phyloP scores from a whole-genome alignment of 2,329 filamentous ascomycete genomes.

The Penicillium sumatraense region DNA sequence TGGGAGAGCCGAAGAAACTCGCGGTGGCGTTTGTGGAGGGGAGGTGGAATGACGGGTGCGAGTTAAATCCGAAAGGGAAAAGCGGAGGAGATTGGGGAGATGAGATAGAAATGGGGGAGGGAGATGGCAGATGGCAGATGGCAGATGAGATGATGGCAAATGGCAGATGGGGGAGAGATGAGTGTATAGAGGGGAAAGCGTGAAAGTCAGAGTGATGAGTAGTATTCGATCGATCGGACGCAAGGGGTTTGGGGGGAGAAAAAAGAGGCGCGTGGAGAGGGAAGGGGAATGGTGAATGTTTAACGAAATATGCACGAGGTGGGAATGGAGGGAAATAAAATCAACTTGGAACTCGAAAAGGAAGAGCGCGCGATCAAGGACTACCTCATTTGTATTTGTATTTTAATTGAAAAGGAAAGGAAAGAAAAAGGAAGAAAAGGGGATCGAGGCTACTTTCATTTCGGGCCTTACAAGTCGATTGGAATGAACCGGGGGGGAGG shows the following conservation, averaged over 20 bases:
- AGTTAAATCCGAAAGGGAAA: conserved; percentile 13
- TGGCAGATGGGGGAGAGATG: not conserved
- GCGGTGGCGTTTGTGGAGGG: not conserved
- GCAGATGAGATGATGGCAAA: not conserved
- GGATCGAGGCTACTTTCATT: conserved; percentile 31
- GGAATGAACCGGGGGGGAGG: conserved; percentile 20
- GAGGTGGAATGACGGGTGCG: conserved; percentile 11
- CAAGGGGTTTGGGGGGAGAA: no score
- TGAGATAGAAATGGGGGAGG: not conserved
- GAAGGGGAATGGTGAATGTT: conserved; percentile 24
- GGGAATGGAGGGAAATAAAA: conserved; percentile 23
- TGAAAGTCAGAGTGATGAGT: not conserved
- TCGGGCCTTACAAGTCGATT: conserved; percentile 27
- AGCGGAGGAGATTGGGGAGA: not conserved
- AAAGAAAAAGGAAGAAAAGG: conserved; percentile 12
- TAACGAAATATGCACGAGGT: conserved; percentile 28
- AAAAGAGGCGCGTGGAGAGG: conserved; percentile 40
- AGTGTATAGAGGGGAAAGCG: not conserved
- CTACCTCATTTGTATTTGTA: no score
- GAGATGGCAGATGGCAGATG: not conserved
- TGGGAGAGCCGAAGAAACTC: not conserved
- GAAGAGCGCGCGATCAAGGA: no score
- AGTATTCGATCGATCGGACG: conserved; percentile 16
- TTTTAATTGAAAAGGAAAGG: conserved; percentile 14
- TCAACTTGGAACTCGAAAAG: not conserved